These are phyloP conservation scores for Fusarium albosuccineum DNA, from an alignment of 2,329 filamentous ascomycete species.

Conservation along the genomic window DNA sequence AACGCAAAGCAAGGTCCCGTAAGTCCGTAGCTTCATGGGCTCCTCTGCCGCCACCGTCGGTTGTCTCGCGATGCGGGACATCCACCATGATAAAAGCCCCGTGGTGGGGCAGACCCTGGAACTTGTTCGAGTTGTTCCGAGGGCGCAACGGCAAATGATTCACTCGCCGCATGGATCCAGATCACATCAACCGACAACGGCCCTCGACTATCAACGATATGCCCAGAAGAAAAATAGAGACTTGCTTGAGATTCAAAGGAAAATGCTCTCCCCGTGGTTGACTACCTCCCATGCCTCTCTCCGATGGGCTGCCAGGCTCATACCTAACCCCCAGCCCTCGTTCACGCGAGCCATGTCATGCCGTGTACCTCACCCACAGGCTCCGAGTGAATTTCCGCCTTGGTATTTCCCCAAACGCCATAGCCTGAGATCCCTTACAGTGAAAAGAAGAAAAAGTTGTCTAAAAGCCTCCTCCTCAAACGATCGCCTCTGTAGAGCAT, in stretches of 20 bases:
- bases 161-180: slow-evolving; percentile 23
- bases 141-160: slow-evolving; percentile 37
- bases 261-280: slow-evolving; percentile 8
- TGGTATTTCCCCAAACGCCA: slow-evolving; percentile 52
- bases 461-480: slow-evolving; percentile 29
- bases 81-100: slow-evolving; percentile 11
- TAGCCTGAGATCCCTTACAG: slow-evolving; percentile 42
- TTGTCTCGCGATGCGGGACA: neutral
- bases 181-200: slow-evolving; percentile 13
- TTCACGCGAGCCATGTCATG: slow-evolving; percentile 34
- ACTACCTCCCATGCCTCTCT: neutral
- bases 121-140: slow-evolving; percentile 19
- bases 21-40: slow-evolving; percentile 1
- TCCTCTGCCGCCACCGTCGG: slow-evolving; percentile 4
- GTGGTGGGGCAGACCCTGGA: slow-evolving; percentile 24
- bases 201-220: slow-evolving; percentile 9
- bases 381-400: slow-evolving; percentile 43
- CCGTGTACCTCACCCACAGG: slow-evolving; percentile 14
- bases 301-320: slow-evolving; percentile 8
- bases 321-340: slow-evolving; percentile 9
- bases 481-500: neutral
- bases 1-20: slow-evolving; percentile 1
- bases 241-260: slow-evolving; percentile 13
- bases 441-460: slow-evolving; percentile 22
- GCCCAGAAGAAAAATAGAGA: slow-evolving; percentile 7